phyloP scores from a whole-genome alignment of 2,329 filamentous ascomycete genomes.

The Pseudogymnoascus sp. region DNA sequence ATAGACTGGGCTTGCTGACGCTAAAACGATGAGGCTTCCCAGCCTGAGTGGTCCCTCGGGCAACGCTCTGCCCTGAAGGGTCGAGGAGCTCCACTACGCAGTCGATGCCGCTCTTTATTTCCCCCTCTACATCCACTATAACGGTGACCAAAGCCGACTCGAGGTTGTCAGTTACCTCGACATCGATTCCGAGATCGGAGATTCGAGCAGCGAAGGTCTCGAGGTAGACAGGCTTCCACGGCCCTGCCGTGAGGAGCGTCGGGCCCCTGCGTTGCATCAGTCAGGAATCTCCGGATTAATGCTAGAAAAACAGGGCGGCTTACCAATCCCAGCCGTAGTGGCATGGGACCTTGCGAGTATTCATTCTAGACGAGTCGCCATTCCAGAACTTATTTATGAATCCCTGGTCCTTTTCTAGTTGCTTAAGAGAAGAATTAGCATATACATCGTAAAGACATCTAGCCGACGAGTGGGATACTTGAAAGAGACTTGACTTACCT shows the following conservation, averaged over 20 bases:
- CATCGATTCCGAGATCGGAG: conserved; percentile 53
- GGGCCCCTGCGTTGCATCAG: conserved; percentile 47
- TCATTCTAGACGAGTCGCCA: no score
- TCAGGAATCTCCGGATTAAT: no score
- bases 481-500: no score
- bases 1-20: conserved; percentile 54
- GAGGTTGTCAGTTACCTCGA: conserved; percentile 48
- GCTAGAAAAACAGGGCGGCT: no score
- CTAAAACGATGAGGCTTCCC: conserved; percentile 33
- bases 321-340: no score
- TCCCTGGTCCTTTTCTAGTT: no score
- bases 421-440: no score
- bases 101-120: conserved; percentile 13
- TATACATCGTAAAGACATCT: no score
- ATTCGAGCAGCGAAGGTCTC: conserved; percentile 60
- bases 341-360: no score
- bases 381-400: no score
- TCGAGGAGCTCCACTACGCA: background rate
- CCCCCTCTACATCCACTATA: conserved; percentile 38
- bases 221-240: conserved; percentile 61
- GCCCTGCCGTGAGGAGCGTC: conserved; percentile 54
- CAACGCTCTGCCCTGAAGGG: background rate
- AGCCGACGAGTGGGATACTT: no score
- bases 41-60: conserved; percentile 1
- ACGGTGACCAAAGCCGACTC: conserved; percentile 38